Base-by-base conservation (phyloP, 768 basidiomycete genomes). In the Phaeotremella skinneri region DNA sequence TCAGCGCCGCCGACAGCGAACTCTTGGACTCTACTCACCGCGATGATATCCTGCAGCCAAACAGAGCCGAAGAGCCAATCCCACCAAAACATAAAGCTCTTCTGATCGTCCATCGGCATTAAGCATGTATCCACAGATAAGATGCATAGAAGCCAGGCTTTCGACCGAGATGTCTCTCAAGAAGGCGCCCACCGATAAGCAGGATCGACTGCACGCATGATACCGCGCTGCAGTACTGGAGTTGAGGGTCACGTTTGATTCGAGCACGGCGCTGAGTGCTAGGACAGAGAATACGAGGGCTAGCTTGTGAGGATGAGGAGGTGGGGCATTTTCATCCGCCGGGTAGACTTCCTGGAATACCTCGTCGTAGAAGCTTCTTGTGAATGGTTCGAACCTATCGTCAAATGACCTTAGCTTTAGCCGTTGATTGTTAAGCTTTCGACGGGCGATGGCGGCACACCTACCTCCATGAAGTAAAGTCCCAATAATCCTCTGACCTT, bases 21-120 rank as follows among this genome's bases (percentile, higher is more conserved):
- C n/a, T n/a, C n/a, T 45, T 6, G 11, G 21, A 13, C 23, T 45
- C 9, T 14, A 13, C 43, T 23, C 7, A 45, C 43, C 43, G 11
- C 42, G 37, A 45, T 55, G 53, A 45, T 43, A 55, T 4, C 53
- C 53, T 13, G 53, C 53, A 4, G 29, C 29, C 20, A 30, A 43
- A 13, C 20, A 37, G 25, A 55, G n/a, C 30, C 53, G 4, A 16
- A 55, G 27, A 14, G 26, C 26, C 9, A 55, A 27, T 6, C 53
- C 53, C 6, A 55, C 53, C 3, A 55, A 16, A 16, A 30, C 53
- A 27, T 42, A 55, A 13, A 55, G 7, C 39, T 55, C 53, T 11
- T 43, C 53, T 13, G 42, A 21, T 9, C 53, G 53, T 14, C 20
- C 20, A 43, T 55, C 53, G 3, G 4, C 53, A 27, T 55, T 55